These are phyloP conservation scores for Trichomonascaceae sp. DNA, from an alignment of 1,139 yeast genomes.

Conservation along the genomic window DNA sequence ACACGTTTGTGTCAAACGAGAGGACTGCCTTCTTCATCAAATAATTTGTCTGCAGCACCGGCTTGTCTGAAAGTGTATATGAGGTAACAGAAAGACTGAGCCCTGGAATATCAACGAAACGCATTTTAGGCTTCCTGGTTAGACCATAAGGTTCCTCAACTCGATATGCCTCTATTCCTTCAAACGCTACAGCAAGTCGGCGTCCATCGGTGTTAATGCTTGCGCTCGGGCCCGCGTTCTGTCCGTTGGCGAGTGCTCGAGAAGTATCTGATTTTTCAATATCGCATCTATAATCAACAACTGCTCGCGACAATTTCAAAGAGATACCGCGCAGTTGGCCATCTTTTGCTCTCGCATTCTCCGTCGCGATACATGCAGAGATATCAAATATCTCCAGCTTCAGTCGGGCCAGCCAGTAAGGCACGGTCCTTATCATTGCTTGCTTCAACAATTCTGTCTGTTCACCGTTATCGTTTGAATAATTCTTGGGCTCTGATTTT, in stretches of 20 bases:
- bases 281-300: slow-evolving; percentile 20
- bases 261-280: slow-evolving; percentile 1
- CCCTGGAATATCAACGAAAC: slow-evolving; percentile 26
- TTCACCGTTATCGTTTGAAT: background rate
- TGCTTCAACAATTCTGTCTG: background rate
- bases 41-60: slow-evolving; percentile 19
- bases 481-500: slow-evolving; percentile 2
- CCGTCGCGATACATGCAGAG: slow-evolving; percentile 25
- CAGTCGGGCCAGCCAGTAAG: slow-evolving; percentile 29
- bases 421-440: slow-evolving; percentile 24
- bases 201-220: slow-evolving; percentile 14
- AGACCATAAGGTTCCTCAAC: slow-evolving; percentile 25
- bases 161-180: slow-evolving; percentile 28
- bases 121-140: slow-evolving; percentile 16
- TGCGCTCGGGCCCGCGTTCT: background rate
- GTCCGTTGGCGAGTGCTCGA: background rate
- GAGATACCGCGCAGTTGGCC: slow-evolving; percentile 21
- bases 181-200: slow-evolving; percentile 21
- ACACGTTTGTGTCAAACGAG: slow-evolving; percentile 29
- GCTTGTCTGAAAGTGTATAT: slow-evolving; percentile 9
- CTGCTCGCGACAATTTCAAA: slow-evolving; percentile 20
- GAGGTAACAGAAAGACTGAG: slow-evolving; percentile 22
- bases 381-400: slow-evolving; percentile 26
- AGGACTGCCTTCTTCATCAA: slow-evolving; percentile 25
- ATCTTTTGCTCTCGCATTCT: slow-evolving; percentile 18